Base-by-base conservation (phyloP, 176 grass and related monocot genomes). In the Ananas comosus region DNA sequence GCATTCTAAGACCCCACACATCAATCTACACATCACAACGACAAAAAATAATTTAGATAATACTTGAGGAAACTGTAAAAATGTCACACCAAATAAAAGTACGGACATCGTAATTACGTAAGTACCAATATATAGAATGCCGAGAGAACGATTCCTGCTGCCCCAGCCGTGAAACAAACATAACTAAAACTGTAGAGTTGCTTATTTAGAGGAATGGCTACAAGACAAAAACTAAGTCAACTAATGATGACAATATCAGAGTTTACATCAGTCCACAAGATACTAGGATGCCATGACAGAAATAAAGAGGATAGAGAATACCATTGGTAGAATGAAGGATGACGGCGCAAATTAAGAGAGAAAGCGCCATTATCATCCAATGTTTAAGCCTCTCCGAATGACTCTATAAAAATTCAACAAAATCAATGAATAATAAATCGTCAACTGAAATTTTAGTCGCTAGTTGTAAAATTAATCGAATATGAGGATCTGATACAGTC, bases 181-280 rank as follows among this genome's bases (percentile, higher is more conserved):
- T 94, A 90, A 70, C 86, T 94, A 52, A 93, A 84, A 68, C 80
- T 93, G 70, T 89, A 93, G 27, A 93, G 78, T 53, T 94, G 91
- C 75, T 95, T 95, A 66, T 95, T 95, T 11, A 90, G 69, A 70
- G 91, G 91, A 81, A 95, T 90, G 16, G 81, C 91, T 90, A 53
- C 48, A 76, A 25, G 9, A 74, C 4, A 29, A 51, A 18, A 1
- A 19, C 1, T 58, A 58, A 53, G 51, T 9, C 7, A 58, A n/a
- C 53, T 21, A 74, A 64, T 10, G 10, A 53, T 17, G 19, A 42
- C 54, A 14, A 33, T 28, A 29, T 54, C 4, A 54, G 5, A 71
- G 3, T 9, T 8, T 10, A 11, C 14, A 25, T 2, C 17, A 52
- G 9, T 33, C 24, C 7, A 18, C 29, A 33, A 33, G 29, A 33